phyloP scores from a whole-genome alignment of 2,329 filamentous ascomycete genomes.

The Orbilia quercus region DNA sequence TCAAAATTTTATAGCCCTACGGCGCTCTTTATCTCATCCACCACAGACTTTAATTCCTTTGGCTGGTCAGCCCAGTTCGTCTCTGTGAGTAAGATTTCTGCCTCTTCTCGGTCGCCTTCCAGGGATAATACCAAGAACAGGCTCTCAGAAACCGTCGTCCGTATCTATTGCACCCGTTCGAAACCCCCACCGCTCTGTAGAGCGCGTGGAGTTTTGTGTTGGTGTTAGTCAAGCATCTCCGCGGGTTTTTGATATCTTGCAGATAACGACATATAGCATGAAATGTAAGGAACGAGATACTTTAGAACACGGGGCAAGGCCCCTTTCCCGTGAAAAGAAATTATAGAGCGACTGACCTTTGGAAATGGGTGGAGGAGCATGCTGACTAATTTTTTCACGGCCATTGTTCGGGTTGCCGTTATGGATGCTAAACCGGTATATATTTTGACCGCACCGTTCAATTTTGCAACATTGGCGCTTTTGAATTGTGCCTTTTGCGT shows the following conservation, averaged over 20 bases:
- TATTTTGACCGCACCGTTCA: conserved; percentile 81
- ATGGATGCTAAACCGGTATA: conserved; percentile 75
- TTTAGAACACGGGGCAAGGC: not conserved
- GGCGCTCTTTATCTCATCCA: conserved; percentile 42
- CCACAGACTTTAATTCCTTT: conserved; percentile 36
- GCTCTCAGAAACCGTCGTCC: conserved; percentile 48
- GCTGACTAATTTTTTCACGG: conserved; percentile 75
- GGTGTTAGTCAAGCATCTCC: conserved; percentile 53
- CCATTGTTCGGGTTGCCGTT: conserved; percentile 66
- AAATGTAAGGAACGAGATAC: conserved; percentile 34
- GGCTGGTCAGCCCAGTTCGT: conserved; percentile 47
- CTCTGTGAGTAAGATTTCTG: conserved; percentile 40
- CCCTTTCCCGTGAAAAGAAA: conserved; percentile 18
- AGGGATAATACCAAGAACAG: conserved; percentile 51
- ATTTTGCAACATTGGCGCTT: conserved; percentile 81
- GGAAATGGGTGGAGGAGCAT: conserved; percentile 87
- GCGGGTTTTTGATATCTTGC: conserved; percentile 34
- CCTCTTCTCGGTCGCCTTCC: conserved; percentile 50
- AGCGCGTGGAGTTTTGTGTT: conserved; percentile 43
- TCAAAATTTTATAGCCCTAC: conserved; percentile 29
- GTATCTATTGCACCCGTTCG: conserved; percentile 31
- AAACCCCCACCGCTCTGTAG: conserved; percentile 31
- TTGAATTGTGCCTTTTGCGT: conserved; percentile 85
- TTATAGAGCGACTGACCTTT: conserved; percentile 69
- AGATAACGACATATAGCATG: conserved; percentile 30